phyloP scores from a whole-genome alignment of 2,329 filamentous ascomycete genomes.

The Aspergillus glaucus region DNA sequence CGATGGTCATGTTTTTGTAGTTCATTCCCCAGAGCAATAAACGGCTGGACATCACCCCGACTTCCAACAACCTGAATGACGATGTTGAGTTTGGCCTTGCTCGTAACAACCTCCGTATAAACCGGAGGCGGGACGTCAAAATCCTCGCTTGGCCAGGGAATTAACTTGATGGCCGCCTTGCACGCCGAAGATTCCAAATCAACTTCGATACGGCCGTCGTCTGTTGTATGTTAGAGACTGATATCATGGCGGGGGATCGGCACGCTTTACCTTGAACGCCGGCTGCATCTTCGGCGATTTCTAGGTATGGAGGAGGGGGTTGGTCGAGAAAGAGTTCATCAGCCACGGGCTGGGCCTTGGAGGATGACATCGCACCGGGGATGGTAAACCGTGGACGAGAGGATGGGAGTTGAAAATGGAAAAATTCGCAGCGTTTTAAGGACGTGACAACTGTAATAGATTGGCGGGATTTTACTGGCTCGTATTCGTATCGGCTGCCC shows the following conservation, averaged over 20 bases:
- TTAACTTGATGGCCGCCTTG: conserved; percentile 9
- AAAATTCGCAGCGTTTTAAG: too few species aligned
- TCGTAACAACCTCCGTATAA: conserved; percentile 6
- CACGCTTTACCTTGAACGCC: background rate
- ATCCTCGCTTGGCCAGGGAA: conserved; percentile 8
- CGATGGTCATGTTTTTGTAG: conserved; percentile 48
- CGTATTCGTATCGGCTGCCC: too few species aligned
- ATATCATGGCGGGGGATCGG: background rate
- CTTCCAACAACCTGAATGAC: conserved; percentile 54
- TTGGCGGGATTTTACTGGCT: too few species aligned
- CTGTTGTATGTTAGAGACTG: conserved; percentile 1
- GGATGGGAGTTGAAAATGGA: too few species aligned
- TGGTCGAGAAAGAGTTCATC: background rate
- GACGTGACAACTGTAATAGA: too few species aligned
- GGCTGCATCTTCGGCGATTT: background rate
- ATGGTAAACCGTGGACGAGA: background rate
- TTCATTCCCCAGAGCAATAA: conserved; percentile 50
- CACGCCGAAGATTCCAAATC: conserved; percentile 14
- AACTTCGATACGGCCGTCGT: conserved; percentile 17
- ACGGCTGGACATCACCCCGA: conserved; percentile 55
- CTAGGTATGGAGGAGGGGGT: background rate
- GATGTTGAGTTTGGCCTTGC: conserved; percentile 40
- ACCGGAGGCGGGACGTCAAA: conserved; percentile 11
- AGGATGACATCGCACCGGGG: background rate
- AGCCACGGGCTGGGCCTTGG: background rate